A percentile compares a stretch with the other conserved stretches of the same genome.
Evolutionary conservation across 805 yeast genomes (phyloP).

Genomic region (Saccharomycopsis olivae): DNA sequence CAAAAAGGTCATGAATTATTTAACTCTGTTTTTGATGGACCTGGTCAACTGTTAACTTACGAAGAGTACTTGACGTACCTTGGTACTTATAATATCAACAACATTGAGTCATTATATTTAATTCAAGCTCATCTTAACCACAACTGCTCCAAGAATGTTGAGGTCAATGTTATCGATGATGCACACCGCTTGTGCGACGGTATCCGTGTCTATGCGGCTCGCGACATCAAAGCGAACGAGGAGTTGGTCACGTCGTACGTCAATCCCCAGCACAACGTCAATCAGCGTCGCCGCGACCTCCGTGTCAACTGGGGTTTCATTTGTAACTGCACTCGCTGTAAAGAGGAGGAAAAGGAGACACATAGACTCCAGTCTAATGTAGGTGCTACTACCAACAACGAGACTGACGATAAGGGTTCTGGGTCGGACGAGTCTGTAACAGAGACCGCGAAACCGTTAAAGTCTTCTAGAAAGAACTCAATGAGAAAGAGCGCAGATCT

Average conservation of each 20-base stretch:
- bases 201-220: slow-evolving; percentile 47
- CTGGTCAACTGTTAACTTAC: slow-evolving; percentile 25
- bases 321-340: slow-evolving; percentile 60
- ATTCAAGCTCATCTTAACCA: slow-evolving; percentile 68
- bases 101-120: slow-evolving; percentile 52
- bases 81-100: slow-evolving; percentile 69
- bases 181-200: slow-evolving; percentile 33
- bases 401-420: neutral
- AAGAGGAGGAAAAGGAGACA: slow-evolving; percentile 36
- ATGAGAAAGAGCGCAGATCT: slow-evolving; percentile 7
- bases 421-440: neutral
- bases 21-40: slow-evolving; percentile 31
- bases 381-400: slow-evolving; percentile 14
- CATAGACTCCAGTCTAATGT: slow-evolving; percentile 37
- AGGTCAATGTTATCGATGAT: slow-evolving; percentile 36
- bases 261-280: slow-evolving; percentile 50
- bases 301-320: slow-evolving; percentile 73
- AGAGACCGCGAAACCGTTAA: neutral
- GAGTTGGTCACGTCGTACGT: slow-evolving; percentile 65
- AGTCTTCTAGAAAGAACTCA: slow-evolving; percentile 20
- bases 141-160: slow-evolving; percentile 62
- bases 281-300: slow-evolving; percentile 52
- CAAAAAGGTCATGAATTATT: slow-evolving; percentile 43
- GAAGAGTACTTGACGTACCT: slow-evolving; percentile 49
- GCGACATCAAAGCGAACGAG: slow-evolving; percentile 50